Percentiles rank a stretch among this genome's conserved stretches.
Evolutionary conservation across 371 early-diverging fungal genomes (phyloP).

Genomic region (Mucor lusitanicus): DNA sequence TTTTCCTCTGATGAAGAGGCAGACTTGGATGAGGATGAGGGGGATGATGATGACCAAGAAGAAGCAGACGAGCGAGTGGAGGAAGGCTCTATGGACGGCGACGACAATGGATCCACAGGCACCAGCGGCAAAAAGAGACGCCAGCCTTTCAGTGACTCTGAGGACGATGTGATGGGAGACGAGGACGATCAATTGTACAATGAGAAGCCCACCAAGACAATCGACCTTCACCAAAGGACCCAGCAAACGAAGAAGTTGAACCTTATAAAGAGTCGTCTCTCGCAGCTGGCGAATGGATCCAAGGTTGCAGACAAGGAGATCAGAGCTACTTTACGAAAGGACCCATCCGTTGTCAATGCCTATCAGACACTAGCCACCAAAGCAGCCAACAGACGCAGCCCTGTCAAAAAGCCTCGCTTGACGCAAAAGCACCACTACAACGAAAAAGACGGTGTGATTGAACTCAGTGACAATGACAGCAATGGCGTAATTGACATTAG

Average conservation of each 20-base stretch:
- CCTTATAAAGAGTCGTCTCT: not conserved
- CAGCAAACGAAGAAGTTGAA: conserved; percentile 1
- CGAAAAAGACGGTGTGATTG: not conserved
- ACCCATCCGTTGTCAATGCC: not conserved
- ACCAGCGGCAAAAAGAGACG: not conserved
- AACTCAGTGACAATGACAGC: not conserved
- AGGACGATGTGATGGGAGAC: conserved; percentile 4
- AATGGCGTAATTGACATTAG: not conserved
- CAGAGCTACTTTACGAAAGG: not conserved
- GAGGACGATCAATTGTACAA: conserved; percentile 18
- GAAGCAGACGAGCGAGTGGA: too few species aligned
- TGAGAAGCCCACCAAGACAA: conserved; percentile 17
- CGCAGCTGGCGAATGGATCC: too few species aligned
- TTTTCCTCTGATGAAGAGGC: conserved; percentile 7
- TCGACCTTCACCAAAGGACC: conserved; percentile 1
- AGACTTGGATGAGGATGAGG: not conserved
- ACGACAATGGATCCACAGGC: not conserved
- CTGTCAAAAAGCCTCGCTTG: not conserved
- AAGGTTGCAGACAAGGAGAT: not conserved
- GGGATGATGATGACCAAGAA: not conserved
- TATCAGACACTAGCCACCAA: not conserved
- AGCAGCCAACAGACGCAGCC: not conserved
- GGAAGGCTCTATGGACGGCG: not conserved
- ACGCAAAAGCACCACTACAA: not conserved
- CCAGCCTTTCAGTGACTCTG: not conserved